A percentile compares a stretch with the other conserved stretches of the same genome.
These are phyloP conservation scores for Lachancea sp. DNA, from an alignment of 805 yeast species.

Conservation along the genomic window DNA sequence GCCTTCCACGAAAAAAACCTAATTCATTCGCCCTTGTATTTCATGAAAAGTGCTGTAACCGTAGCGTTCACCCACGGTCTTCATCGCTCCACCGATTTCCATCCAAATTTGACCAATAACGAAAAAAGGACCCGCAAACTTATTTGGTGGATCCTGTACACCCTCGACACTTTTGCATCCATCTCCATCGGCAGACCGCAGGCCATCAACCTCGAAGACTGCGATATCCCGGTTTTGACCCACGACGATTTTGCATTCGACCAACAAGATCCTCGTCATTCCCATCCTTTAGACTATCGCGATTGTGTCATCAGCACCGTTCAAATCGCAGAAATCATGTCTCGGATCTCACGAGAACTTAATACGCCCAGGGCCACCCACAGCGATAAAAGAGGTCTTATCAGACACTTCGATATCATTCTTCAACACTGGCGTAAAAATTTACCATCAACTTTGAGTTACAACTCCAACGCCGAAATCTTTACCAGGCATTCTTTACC, in stretches of 20 bases:
- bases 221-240: conserved; percentile 8
- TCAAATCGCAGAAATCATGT: conserved; percentile 9
- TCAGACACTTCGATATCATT: conserved; percentile 3
- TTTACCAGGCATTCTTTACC: conserved; percentile 8
- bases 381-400: conserved; percentile 1
- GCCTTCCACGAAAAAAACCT: conserved; percentile 6
- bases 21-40: conserved; percentile 7
- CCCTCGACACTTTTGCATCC: conserved; percentile 5
- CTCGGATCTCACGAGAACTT: conserved; percentile 5
- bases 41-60: conserved; percentile 6
- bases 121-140: conserved; percentile 8
- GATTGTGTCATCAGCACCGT: conserved; percentile 8
- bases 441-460: conserved; percentile 5
- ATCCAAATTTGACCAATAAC: conserved; percentile 6
- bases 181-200: conserved; percentile 8
- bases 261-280: conserved; percentile 2
- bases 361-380: conserved; percentile 2
- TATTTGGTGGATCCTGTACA: conserved; percentile 7
- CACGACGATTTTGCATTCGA: conserved; percentile 8
- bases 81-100: conserved; percentile 7
- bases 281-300: conserved; percentile 2
- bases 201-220: conserved; percentile 8
- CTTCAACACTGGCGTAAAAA: conserved; percentile 8
- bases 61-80: conserved; percentile 7
- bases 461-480: conserved; percentile 7